Evolutionary conservation across 805 yeast species (phyloP), one percentile per base, ranked within the genome.

Genomic region (Metschnikowia gelsemii): DNA sequence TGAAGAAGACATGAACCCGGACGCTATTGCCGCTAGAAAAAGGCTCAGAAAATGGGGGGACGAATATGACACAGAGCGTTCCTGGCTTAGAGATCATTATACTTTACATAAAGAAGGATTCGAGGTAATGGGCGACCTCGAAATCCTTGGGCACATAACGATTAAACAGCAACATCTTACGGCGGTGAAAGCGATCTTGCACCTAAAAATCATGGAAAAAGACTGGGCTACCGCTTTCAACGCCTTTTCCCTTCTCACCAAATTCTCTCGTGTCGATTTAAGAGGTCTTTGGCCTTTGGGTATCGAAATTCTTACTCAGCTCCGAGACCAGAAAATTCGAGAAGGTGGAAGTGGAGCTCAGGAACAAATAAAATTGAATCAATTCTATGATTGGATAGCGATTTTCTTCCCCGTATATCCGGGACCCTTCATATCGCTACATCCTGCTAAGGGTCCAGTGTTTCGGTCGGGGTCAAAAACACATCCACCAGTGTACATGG

Each of bases 271-370:
- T 1, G 68, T 77, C 8, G 87, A 84, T 54, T 56, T 82, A 5
- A 63, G 79, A 40, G 61, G 73, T 3, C 54, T 82, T 8, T 84
- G 90, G 90, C 76, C 84, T 0, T 26, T 82, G 0, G 89, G 85
- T 0, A 58, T 79, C 4, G 82, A 78, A 45, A 76, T 83, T 4
- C 54, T 83, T n/a, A 30, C 45, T 9, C 40, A 25, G 23, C 34
- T 42, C 4, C 22, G 41, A 20, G 38, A 35, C 23, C 26, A 36
- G 12, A 14, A 27, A 8, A 2, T 19, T 8, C 4, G 18, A 5
- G 12, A 23, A 8, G 32, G 23, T 13, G 12, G 17, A 9, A 26
- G 19, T 21, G 25, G 12, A 4, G 38, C 38, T 5, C 44, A 22
- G 31, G 46, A 35, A 12, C 44, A 36, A 22, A 32, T 46, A 35